A percentile compares a stretch with the other conserved stretches of the same genome.
Evolutionary conservation across 176 grass and related monocot species (phyloP).

Genomic region (Urochloa ruziziensis): DNA sequence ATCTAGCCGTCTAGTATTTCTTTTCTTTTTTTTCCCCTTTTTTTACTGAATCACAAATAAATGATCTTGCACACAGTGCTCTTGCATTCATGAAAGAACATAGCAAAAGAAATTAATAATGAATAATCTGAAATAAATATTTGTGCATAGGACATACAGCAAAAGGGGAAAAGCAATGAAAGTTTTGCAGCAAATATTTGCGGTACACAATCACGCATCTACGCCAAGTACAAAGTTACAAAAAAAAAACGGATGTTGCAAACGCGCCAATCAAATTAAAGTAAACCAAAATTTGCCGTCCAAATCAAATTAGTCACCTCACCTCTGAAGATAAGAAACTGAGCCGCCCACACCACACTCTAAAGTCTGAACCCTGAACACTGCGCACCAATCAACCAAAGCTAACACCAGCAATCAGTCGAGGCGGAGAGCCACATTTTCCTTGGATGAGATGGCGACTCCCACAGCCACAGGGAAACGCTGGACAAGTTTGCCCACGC

Average conservation of each 20-base stretch:
- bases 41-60: no score
- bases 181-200: no score
- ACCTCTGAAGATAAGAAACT: neutral
- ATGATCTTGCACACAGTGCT: no score
- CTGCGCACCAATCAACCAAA: neutral
- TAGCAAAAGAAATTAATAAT: neutral
- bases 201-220: no score
- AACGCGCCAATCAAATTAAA: neutral
- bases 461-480: neutral
- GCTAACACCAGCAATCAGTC: neutral
- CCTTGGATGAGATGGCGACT: constrained; percentile 11
- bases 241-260: neutral
- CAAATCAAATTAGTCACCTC: neutral
- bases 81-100: neutral
- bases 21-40: no score
- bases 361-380: neutral
- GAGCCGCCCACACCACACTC: neutral
- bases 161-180: no score
- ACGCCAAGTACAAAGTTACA: no score
- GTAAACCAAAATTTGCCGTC: neutral
- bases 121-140: neutral
- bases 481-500: constrained; percentile 11
- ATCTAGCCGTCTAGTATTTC: no score
- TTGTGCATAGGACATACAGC: no score
- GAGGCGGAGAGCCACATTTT: no score